A percentile compares a stretch with the other conserved stretches of the same genome.
phyloP scores from a whole-genome alignment of 108 stramenopile genomes.

The Cyclostephanos tholiformis region DNA sequence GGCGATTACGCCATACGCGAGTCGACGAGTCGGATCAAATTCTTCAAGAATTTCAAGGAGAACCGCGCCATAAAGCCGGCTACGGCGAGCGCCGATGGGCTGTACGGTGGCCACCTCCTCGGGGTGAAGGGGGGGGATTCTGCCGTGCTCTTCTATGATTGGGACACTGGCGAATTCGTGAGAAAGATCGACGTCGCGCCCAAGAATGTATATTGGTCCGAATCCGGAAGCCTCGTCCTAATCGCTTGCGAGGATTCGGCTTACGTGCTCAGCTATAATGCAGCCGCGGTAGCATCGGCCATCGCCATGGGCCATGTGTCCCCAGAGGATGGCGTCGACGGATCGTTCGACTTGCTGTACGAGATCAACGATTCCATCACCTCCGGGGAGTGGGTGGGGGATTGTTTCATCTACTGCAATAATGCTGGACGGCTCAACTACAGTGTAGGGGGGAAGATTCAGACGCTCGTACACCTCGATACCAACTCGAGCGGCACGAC shows the following conservation, averaged over 20 bases:
- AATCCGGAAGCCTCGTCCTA: slow-evolving; percentile 91
- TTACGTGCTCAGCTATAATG: slow-evolving; percentile 91
- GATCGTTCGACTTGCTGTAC: slow-evolving; percentile 93
- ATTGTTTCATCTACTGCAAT: slow-evolving; percentile 99
- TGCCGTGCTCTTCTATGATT: slow-evolving; percentile 95
- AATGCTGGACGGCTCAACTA: slow-evolving; percentile 91
- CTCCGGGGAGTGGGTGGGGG: slow-evolving; percentile 98
- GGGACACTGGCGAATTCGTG: slow-evolving; percentile 93
- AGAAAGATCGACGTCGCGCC: slow-evolving; percentile 95
- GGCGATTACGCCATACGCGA: slow-evolving; percentile 98
- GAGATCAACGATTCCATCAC: slow-evolving; percentile 92
- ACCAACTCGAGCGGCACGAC: slow-evolving; percentile 78
- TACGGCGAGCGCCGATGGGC: slow-evolving; percentile 89
- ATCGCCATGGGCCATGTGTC: slow-evolving; percentile 84
- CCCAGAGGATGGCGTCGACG: slow-evolving; percentile 95
- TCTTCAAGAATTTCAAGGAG: slow-evolving; percentile 97
- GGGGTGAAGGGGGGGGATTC: slow-evolving; percentile 94
- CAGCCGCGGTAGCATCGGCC: slow-evolving; percentile 77
- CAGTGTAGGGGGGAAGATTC: slow-evolving; percentile 97
- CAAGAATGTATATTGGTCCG: slow-evolving; percentile 97
- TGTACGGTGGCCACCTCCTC: slow-evolving; percentile 94
- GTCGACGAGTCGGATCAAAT: slow-evolving; percentile 88
- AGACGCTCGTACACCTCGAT: slow-evolving; percentile 96
- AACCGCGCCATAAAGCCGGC: slow-evolving; percentile 83
- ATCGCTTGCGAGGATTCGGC: slow-evolving; percentile 91